A percentile compares a stretch with the other conserved stretches of the same genome.
These are phyloP conservation scores for Gnomoniopsis sp. DNA, from an alignment of 2,329 filamentous ascomycete genomes.

Conservation along the genomic window DNA sequence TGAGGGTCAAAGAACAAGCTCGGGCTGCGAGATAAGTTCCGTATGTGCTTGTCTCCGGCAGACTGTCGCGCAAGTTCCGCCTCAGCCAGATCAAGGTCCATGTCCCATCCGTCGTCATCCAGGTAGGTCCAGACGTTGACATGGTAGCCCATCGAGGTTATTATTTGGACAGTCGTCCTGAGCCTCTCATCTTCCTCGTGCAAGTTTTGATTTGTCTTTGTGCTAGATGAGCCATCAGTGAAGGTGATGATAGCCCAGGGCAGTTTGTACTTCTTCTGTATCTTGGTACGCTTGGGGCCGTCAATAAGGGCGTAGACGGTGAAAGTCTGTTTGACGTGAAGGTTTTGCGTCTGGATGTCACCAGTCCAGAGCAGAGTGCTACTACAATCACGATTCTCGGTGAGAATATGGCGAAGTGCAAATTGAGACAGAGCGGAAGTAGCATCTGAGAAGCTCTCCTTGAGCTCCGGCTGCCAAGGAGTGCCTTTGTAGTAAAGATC, in stretches of 20 bases:
- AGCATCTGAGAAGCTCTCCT: constrained; percentile 3
- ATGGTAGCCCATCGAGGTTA: constrained; percentile 5
- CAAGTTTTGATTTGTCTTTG: not conserved
- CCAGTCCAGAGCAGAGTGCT: constrained; percentile 12
- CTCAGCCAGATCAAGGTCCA: not conserved
- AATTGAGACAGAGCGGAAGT: constrained; percentile 7
- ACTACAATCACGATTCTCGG: not conserved
- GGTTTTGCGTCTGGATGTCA: not conserved
- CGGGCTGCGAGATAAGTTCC: not conserved
- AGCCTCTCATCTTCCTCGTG: not conserved
- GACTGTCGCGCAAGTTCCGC: not conserved
- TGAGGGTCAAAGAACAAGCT: not conserved
- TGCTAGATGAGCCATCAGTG: not conserved
- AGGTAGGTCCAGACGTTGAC: constrained; percentile 11
- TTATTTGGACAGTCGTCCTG: not conserved
- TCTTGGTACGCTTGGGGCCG: not conserved
- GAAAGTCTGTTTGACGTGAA: constrained; percentile 9
- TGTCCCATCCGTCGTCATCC: not conserved
- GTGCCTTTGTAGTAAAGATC: constrained; percentile 9
- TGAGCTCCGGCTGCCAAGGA: constrained; percentile 5
- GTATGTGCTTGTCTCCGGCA: not conserved
- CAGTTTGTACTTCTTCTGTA: not conserved
- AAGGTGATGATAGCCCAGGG: constrained; percentile 17
- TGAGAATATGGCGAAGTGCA: constrained; percentile 3
- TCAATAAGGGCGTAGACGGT: constrained; percentile 8